These are phyloP conservation scores for Ceratocystis alfenasii DNA, from an alignment of 2,329 filamentous ascomycete genomes.

Conservation along the genomic window DNA sequence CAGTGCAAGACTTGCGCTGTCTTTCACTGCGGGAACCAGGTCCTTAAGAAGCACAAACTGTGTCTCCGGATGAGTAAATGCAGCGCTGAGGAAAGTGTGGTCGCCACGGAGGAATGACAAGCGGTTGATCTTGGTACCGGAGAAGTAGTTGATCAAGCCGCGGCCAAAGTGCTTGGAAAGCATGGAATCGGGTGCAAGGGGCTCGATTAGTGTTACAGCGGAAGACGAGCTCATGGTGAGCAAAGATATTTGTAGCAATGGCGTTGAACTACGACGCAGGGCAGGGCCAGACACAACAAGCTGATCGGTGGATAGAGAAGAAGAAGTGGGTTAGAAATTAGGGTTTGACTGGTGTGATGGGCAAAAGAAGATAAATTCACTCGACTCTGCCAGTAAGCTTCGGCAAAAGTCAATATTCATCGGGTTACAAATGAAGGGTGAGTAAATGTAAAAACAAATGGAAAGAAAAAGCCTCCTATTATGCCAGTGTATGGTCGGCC, in stretches of 20 bases:
- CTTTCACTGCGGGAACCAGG: constrained; percentile 56
- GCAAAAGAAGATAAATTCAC: background rate
- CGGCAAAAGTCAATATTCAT: background rate
- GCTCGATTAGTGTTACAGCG: constrained; percentile 24
- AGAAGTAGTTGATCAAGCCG: constrained; percentile 75
- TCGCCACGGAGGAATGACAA: constrained; percentile 66
- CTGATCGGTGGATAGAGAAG: background rate
- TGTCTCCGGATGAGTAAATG: constrained; percentile 53
- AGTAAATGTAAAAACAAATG: no score
- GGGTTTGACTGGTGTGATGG: background rate
- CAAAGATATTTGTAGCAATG: background rate
- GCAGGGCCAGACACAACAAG: background rate
- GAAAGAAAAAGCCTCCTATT: no score
- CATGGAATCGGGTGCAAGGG: constrained; percentile 45
- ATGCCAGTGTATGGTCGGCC: background rate
- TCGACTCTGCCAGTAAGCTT: background rate
- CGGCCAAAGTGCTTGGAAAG: constrained; percentile 65
- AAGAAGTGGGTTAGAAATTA: background rate
- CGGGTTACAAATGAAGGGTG: no score
- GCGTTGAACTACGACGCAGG: background rate
- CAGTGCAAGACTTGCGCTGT: constrained; percentile 49
- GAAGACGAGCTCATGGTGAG: constrained; percentile 11
- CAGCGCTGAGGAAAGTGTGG: constrained; percentile 54
- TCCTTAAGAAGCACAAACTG: constrained; percentile 69
- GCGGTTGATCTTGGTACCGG: constrained; percentile 64